Conservation (phyloP, 1,284 basidiomycete species). For the Grifola frondosa region DNA sequence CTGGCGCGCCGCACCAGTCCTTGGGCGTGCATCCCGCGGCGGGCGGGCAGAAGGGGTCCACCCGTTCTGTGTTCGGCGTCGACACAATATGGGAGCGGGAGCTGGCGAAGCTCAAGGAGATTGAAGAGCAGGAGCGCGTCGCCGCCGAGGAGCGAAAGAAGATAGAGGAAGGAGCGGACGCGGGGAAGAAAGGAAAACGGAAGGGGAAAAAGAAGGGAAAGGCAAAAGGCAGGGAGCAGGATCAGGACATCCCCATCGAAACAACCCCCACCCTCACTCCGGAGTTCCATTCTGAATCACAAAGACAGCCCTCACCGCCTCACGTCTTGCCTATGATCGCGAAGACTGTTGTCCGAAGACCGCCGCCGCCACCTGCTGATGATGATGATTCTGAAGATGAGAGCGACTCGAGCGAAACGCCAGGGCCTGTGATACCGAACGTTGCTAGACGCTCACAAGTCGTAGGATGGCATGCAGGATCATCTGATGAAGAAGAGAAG, state of each 20-base stretch:
- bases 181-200: slow-evolving; percentile 37
- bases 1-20: slow-evolving; percentile 22
- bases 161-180: slow-evolving; percentile 45
- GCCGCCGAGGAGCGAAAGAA: slow-evolving; percentile 49
- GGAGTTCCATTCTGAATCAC: slow-evolving; percentile 3
- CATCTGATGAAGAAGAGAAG: slow-evolving; percentile 59
- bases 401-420: slow-evolving; percentile 41
- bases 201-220: slow-evolving; percentile 41
- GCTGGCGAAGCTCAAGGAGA: slow-evolving; percentile 68
- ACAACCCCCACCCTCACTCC: slow-evolving; percentile 5
- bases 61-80: slow-evolving; percentile 78
- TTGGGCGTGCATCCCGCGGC: slow-evolving; percentile 24
- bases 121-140: slow-evolving; percentile 60
- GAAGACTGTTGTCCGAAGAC: slow-evolving; percentile 25
- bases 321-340: slow-evolving; percentile 57
- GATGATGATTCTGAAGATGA: slow-evolving; percentile 40
- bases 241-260: slow-evolving; percentile 8
- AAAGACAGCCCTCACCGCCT: slow-evolving; percentile 32
- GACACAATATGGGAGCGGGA: slow-evolving; percentile 82
- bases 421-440: too few relatives aligned
- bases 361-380: slow-evolving; percentile 56
- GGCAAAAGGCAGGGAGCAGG: slow-evolving; percentile 44
- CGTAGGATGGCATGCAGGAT: slow-evolving; percentile 57
- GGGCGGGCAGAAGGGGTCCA: slow-evolving; percentile 30
- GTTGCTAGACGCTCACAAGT: slow-evolving; percentile 27